Percentiles rank a stretch among this genome's conserved stretches.
These are phyloP conservation scores for Biscogniauxia marginata DNA, from an alignment of 2,329 filamentous ascomycete species.

Conservation along the genomic window DNA sequence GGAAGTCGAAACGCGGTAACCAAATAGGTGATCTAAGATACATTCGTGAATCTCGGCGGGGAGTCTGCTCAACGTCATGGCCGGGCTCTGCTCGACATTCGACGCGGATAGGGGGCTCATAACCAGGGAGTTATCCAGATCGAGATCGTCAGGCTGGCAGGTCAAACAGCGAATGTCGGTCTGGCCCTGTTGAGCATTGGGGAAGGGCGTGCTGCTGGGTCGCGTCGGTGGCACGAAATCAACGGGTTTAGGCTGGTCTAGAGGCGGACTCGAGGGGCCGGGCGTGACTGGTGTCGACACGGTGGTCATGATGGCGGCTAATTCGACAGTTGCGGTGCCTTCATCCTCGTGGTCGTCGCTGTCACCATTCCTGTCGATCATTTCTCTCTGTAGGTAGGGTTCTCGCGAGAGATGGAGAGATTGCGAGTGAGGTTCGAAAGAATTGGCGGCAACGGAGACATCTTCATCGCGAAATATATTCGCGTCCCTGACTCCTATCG, in stretches of 20 bases:
- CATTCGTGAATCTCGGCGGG: slow-evolving; percentile 71
- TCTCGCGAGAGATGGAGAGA: slow-evolving; percentile 26
- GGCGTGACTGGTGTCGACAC: slow-evolving; percentile 56
- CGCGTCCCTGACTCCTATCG: slow-evolving; percentile 23
- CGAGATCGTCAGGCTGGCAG: slow-evolving; percentile 35
- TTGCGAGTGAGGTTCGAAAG: slow-evolving; percentile 26
- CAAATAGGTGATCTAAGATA: slow-evolving; percentile 70
- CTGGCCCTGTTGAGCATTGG: slow-evolving; percentile 50
- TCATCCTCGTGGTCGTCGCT: slow-evolving; percentile 35
- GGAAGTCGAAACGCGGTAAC: slow-evolving; percentile 62
- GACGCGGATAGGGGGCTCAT: slow-evolving; percentile 26
- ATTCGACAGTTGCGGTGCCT: slow-evolving; percentile 40
- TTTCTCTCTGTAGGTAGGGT: slow-evolving; percentile 27
- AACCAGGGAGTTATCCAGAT: slow-evolving; percentile 27
- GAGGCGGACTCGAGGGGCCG: slow-evolving; percentile 51
- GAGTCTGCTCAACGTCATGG: slow-evolving; percentile 49
- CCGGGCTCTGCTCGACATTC: slow-evolving; percentile 26
- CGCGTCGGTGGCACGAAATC: slow-evolving; percentile 51
- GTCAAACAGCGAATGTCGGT: slow-evolving; percentile 42
- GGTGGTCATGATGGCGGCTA: slow-evolving; percentile 45
- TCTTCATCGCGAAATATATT: slow-evolving; percentile 26
- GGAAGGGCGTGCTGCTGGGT: slow-evolving; percentile 61
- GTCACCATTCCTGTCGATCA: slow-evolving; percentile 20
- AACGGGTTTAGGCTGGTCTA: slow-evolving; percentile 45
- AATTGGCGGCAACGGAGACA: slow-evolving; percentile 9